These are phyloP conservation scores for Sesbania bispinosa DNA, from an alignment of 306 rosid species.

Conservation along the genomic window DNA sequence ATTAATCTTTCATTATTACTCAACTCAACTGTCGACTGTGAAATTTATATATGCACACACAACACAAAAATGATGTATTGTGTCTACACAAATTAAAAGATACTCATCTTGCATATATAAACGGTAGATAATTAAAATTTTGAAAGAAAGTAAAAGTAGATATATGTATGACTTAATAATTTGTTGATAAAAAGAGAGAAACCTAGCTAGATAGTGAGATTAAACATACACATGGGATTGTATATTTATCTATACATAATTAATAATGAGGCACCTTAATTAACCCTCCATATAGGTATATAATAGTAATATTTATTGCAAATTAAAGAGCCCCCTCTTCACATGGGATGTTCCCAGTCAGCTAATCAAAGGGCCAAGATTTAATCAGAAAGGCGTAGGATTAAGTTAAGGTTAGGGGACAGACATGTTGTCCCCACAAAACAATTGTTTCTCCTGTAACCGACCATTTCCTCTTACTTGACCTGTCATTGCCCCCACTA, in stretches of 20 bases:
- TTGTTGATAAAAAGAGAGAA: not conserved
- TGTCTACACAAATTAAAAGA: not conserved
- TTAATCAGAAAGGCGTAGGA: constrained; percentile 39
- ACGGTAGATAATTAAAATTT: not conserved
- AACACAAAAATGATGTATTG: too few relatives aligned
- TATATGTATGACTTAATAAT: too few relatives aligned
- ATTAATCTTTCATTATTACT: too few relatives aligned
- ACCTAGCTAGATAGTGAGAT: not conserved
- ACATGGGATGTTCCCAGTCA: constrained; percentile 61
- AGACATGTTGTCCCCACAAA: constrained; percentile 60
- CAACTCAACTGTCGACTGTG: too few relatives aligned
- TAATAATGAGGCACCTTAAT: not conserved
- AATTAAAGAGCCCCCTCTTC: constrained; percentile 37
- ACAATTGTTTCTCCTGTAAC: constrained; percentile 84
- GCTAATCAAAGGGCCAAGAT: constrained; percentile 48
- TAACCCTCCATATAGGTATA: not conserved
- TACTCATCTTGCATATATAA: too few relatives aligned
- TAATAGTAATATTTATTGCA: constrained; percentile 33
- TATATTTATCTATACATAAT: not conserved
- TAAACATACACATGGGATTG: not conserved
- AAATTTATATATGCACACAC: too few relatives aligned
- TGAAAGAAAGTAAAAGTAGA: not conserved
- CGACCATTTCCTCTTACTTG: constrained; percentile 59
- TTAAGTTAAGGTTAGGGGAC: too few relatives aligned
- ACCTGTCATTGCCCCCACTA: constrained; percentile 75